phyloP scores from a whole-genome alignment of 1,139 yeast species.

The Meyerozyma elateridarum region DNA sequence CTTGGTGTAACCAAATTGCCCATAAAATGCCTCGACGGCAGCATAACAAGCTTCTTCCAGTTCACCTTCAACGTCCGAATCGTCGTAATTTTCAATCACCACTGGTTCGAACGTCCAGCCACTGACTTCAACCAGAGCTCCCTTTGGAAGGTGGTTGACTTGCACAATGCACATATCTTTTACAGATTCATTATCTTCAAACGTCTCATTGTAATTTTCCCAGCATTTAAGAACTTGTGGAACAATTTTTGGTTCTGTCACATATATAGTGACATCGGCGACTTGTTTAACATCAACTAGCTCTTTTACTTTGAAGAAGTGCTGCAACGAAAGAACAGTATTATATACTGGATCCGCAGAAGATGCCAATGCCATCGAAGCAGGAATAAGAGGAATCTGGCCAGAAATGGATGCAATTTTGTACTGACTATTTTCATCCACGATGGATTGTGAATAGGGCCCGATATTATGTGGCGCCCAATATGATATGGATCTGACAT shows the following conservation, averaged over 20 bases:
- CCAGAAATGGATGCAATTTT: constrained; percentile 72
- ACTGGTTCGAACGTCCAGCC: constrained; percentile 46
- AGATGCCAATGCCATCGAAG: constrained; percentile 48
- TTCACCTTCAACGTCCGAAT: too few species aligned
- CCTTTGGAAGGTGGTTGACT: constrained; percentile 62
- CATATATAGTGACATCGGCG: constrained; percentile 51
- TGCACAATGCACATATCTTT: constrained; percentile 46
- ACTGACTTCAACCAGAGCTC: constrained; percentile 77
- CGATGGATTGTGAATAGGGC: constrained; percentile 85
- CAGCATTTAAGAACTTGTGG: constrained; percentile 33
- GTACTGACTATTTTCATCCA: constrained; percentile 34
- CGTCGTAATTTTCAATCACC: constrained; percentile 27
- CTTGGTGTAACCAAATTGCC: too few species aligned
- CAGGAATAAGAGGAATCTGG: constrained; percentile 82
- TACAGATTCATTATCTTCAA: constrained; percentile 13
- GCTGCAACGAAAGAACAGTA: constrained; percentile 66
- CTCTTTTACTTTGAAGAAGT: constrained; percentile 58
- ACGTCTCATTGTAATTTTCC: constrained; percentile 26
- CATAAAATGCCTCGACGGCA: too few species aligned
- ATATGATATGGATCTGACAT: constrained; percentile 84
- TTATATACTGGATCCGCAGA: constrained; percentile 14
- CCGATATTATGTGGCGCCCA: constrained; percentile 99
- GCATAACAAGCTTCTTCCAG: too few species aligned
- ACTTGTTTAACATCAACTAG: constrained; percentile 46
- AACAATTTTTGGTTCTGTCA: constrained; percentile 31